A percentile compares a stretch with the other conserved stretches of the same genome.
These are phyloP conservation scores for Nymphaea thermarum DNA, from an alignment of 164 flowering plant genomes.

Conservation along the genomic window DNA sequence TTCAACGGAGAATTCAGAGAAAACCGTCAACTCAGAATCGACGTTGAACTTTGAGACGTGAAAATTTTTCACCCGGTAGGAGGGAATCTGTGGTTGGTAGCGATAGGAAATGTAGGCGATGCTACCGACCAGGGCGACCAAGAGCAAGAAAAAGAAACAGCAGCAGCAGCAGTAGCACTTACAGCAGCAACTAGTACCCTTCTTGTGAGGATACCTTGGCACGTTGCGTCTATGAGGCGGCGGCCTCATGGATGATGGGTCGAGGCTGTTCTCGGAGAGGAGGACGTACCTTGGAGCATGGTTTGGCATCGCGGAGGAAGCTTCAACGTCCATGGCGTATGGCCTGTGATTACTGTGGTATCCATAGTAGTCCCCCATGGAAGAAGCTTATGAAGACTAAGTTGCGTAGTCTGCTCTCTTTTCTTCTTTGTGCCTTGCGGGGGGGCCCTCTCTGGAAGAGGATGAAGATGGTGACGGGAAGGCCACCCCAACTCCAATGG, in stretches of 20 bases:
- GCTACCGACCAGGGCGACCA: not conserved
- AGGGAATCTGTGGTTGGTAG: slow-evolving; percentile 31
- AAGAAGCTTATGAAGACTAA: too few relatives aligned
- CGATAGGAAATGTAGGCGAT: slow-evolving; percentile 11
- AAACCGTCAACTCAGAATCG: slow-evolving; percentile 21
- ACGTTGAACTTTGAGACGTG: slow-evolving; percentile 25
- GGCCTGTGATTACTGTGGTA: too few relatives aligned
- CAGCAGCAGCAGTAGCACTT: slow-evolving; percentile 39
- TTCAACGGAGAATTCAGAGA: slow-evolving; percentile 23
- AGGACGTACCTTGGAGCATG: slow-evolving; percentile 32
- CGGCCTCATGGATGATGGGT: slow-evolving; percentile 17
- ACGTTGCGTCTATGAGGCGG: slow-evolving; percentile 44
- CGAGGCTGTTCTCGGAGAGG: slow-evolving; percentile 17
- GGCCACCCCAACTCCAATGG: too few relatives aligned
- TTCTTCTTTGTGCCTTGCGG: too few relatives aligned
- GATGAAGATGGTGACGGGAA: too few relatives aligned
- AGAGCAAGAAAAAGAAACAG: slow-evolving; percentile 25
- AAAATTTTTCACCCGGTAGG: slow-evolving; percentile 26
- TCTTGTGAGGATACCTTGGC: slow-evolving; percentile 29
- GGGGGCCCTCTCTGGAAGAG: too few relatives aligned
- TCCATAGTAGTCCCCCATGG: too few relatives aligned
- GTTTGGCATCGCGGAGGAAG: slow-evolving; percentile 5
- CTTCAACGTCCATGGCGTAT: slow-evolving; percentile 7
- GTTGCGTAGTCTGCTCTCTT: too few relatives aligned
- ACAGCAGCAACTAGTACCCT: slow-evolving; percentile 14